phyloP scores from a whole-genome alignment of 1,284 basidiomycete species.

The Leccinum cinnamomeum region DNA sequence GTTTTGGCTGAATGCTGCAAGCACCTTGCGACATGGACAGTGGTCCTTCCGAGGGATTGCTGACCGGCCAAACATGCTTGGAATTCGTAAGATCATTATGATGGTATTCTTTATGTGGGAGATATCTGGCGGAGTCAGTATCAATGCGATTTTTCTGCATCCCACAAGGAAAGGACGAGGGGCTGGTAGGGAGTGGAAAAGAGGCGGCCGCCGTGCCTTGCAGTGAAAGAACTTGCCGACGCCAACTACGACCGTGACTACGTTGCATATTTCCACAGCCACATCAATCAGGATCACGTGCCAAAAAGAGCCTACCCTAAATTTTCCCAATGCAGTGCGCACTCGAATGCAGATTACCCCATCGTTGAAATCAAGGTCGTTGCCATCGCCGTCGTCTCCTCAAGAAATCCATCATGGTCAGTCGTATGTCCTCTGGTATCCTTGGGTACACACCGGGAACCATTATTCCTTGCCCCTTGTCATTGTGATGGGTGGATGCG shows the following conservation, averaged over 20 bases:
- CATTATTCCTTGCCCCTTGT: background rate
- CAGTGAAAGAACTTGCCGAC: slow-evolving; percentile 5
- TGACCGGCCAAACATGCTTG: slow-evolving; percentile 30
- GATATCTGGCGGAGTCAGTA: slow-evolving; percentile 17
- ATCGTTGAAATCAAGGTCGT: slow-evolving; percentile 26
- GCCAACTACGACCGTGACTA: background rate
- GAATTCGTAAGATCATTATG: slow-evolving; percentile 15
- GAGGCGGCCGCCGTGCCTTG: slow-evolving; percentile 1
- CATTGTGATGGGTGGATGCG: slow-evolving; percentile 29
- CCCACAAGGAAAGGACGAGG: slow-evolving; percentile 12
- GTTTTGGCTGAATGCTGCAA: slow-evolving; percentile 6
- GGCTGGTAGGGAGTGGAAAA: slow-evolving; percentile 1
- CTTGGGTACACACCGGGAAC: background rate
- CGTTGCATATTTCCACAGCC: slow-evolving; percentile 10
- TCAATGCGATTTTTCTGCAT: slow-evolving; percentile 24
- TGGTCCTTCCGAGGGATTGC: slow-evolving; percentile 16
- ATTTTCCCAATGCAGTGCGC: background rate
- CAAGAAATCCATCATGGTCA: slow-evolving; percentile 37
- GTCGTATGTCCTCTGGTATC: slow-evolving; percentile 15
- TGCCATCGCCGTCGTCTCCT: slow-evolving; percentile 22
- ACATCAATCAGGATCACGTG: slow-evolving; percentile 26
- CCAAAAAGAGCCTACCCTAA: slow-evolving; percentile 20
- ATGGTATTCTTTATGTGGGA: slow-evolving; percentile 20
- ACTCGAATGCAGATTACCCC: background rate
- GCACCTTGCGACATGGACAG: slow-evolving; percentile 10